phyloP scores from a whole-genome alignment of 768 basidiomycete species.

The Gloeostereum incarnatum region DNA sequence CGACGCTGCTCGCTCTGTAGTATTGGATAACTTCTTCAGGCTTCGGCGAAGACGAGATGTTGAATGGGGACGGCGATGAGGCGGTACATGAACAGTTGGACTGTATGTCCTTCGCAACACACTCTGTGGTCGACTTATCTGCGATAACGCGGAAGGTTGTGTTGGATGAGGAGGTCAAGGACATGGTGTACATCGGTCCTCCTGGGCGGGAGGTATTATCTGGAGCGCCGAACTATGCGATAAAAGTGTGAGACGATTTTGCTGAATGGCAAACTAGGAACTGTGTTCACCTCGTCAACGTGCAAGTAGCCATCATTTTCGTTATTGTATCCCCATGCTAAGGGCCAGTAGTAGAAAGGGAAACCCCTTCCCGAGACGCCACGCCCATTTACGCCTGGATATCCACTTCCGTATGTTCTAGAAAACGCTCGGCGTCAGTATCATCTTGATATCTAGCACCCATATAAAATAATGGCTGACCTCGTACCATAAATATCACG shows the following conservation, averaged over 20 bases:
- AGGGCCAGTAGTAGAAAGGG: slow-evolving; percentile 41
- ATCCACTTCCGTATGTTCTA: slow-evolving; percentile 39
- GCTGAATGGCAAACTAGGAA: neutral
- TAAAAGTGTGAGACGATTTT: neutral
- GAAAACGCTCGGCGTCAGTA: slow-evolving; percentile 1
- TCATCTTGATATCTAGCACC: neutral
- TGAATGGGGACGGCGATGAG: slow-evolving; percentile 15
- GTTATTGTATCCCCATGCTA: slow-evolving; percentile 24
- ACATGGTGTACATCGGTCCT: slow-evolving; percentile 21
- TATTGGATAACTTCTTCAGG: slow-evolving; percentile 58
- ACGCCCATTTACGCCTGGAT: slow-evolving; percentile 25
- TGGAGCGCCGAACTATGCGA: slow-evolving; percentile 25
- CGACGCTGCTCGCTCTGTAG: slow-evolving; percentile 57
- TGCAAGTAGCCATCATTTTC: slow-evolving; percentile 21
- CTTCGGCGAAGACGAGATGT: slow-evolving; percentile 18
- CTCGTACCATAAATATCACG: slow-evolving; percentile 22
- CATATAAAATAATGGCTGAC: slow-evolving; percentile 12
- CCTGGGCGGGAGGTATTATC: slow-evolving; percentile 23
- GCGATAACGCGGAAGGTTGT: slow-evolving; percentile 25
- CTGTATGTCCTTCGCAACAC: slow-evolving; percentile 19
- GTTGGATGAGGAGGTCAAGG: slow-evolving; percentile 15
- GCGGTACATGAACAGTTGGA: slow-evolving; percentile 25
- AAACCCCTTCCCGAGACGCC: slow-evolving; percentile 29
- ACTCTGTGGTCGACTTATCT: slow-evolving; percentile 23
- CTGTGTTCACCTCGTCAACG: slow-evolving; percentile 21